Evolutionary conservation across 2,329 filamentous ascomycete genomes (phyloP).

Genomic region (Fusarium robinianum): DNA sequence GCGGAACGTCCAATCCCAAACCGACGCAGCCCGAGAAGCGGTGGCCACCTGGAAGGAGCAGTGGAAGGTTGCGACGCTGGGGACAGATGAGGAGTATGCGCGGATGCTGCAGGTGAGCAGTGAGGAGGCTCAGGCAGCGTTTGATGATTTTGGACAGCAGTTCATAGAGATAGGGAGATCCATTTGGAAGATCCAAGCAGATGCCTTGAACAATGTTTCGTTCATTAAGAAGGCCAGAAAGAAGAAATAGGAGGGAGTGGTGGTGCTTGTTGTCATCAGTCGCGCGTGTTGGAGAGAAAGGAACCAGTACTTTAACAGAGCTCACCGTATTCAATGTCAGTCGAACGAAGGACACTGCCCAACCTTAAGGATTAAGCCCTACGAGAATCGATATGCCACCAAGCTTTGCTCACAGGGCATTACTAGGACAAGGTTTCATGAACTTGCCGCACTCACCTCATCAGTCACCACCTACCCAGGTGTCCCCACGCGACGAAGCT

Average conservation of each 20-base stretch:
- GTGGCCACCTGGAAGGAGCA: slow-evolving; percentile 46
- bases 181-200: slow-evolving; percentile 24
- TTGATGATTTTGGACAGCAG: slow-evolving; percentile 19
- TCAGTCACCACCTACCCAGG: no score
- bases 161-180: slow-evolving; percentile 10
- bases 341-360: no score
- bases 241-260: not conserved
- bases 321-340: no score
- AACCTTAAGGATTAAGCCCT: no score
- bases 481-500: no score
- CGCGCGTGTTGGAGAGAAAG: no score
- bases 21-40: slow-evolving; percentile 40
- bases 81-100: slow-evolving; percentile 2
- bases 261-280: not conserved
- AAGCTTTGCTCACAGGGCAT: no score
- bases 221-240: slow-evolving; percentile 5
- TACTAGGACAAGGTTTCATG: no score
- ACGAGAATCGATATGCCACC: no score
- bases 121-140: not conserved
- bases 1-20: slow-evolving; percentile 43
- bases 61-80: slow-evolving; percentile 49
- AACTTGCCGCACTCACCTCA: no score
- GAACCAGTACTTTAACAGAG: no score
- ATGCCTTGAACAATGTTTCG: slow-evolving; percentile 8
- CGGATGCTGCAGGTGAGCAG: not conserved